phyloP scores from a whole-genome alignment of 306 rosid genomes.

The Cucurbita pepo region DNA sequence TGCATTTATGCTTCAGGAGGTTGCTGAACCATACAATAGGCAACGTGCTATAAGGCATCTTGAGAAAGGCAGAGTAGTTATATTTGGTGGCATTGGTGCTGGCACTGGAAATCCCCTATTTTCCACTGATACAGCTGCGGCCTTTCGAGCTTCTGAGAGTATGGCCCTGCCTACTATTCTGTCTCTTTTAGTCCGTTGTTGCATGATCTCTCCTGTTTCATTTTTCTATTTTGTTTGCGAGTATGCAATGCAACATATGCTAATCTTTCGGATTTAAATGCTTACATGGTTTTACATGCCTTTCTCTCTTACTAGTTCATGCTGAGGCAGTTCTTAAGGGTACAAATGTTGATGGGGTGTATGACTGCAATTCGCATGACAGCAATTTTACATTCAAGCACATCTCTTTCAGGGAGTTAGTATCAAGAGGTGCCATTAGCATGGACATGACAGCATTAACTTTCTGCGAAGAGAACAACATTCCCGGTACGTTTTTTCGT shows the following conservation, averaged over 20 bases:
- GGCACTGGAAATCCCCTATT: conserved; percentile 33
- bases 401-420: conserved; percentile 31
- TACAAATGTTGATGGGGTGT: conserved; percentile 38
- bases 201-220: not conserved
- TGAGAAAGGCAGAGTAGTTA: conserved; percentile 36
- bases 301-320: conserved; percentile 23
- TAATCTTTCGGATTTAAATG: not conserved
- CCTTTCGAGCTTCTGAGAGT: conserved; percentile 32
- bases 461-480: conserved; percentile 33
- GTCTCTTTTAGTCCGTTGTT: not conserved
- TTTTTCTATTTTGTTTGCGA: not conserved
- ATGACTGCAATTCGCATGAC: conserved; percentile 36
- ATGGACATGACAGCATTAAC: conserved; percentile 34
- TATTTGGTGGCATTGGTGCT: conserved; percentile 39
- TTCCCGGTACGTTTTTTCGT: conserved; percentile 19
- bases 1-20: conserved; percentile 28
- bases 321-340: conserved; percentile 42
- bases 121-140: conserved; percentile 33
- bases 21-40: conserved; percentile 37
- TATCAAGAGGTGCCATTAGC: conserved; percentile 24
- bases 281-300: not conserved
- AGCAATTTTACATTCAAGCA: conserved; percentile 38
- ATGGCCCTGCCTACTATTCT: conserved; percentile 4
- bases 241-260: not conserved
- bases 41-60: conserved; percentile 42